Conservation (phyloP, 2,329 filamentous ascomycete species). For the Fusarium nisikadoi region DNA sequence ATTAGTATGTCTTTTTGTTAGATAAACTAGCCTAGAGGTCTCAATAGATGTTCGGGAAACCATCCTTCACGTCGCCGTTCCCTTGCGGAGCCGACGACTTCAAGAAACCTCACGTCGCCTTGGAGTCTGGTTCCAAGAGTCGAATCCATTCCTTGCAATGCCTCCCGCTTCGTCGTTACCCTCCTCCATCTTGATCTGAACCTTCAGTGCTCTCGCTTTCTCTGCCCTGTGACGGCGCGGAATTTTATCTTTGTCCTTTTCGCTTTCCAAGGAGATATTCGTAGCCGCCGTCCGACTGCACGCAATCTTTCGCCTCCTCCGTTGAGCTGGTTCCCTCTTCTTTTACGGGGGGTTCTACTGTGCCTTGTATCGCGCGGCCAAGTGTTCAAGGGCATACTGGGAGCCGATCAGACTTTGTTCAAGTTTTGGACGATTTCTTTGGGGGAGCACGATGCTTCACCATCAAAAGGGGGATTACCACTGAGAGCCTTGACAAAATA, state of each 20-base stretch:
- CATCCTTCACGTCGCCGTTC: background rate
- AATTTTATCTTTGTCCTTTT: no score
- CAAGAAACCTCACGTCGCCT: no score
- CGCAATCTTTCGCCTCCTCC: fast-evolving
- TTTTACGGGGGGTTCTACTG: fast-evolving
- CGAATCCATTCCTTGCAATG: background rate
- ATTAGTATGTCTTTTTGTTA: no score
- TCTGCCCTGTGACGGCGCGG: fast-evolving
- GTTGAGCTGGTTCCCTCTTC: fast-evolving
- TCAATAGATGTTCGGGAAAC: background rate
- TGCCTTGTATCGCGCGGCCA: no score
- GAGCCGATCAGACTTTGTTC: background rate
- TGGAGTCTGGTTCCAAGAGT: background rate
- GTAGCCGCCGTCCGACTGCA: fast-evolving
- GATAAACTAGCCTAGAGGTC: fast-evolving
- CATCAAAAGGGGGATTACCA: fast-evolving
- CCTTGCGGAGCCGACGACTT: background rate
- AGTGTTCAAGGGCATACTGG: fast-evolving
- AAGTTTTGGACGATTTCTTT: fast-evolving
- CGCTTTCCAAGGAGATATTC: background rate
- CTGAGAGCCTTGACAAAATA: background rate
- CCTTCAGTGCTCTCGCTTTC: no score
- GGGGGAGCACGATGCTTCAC: no score
- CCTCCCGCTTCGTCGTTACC: no score
- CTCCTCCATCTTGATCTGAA: background rate